These are phyloP conservation scores for Trichophyton benhamiae DNA, from an alignment of 2,329 filamentous ascomycete genomes.

Conservation along the genomic window DNA sequence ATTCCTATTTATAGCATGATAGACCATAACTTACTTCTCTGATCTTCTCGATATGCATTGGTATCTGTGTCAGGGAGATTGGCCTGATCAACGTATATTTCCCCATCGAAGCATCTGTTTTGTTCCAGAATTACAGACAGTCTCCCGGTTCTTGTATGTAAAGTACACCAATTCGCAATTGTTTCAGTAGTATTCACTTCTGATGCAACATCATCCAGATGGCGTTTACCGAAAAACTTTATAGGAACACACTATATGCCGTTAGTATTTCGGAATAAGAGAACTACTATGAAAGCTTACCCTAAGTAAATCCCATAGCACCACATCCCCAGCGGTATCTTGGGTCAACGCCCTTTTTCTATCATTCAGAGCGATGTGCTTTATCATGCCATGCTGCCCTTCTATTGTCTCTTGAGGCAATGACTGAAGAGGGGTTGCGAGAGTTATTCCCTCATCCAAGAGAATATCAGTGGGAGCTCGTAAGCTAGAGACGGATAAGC, in stretches of 20 bases:
- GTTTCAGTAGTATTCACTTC: slow-evolving; percentile 79
- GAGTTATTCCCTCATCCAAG: slow-evolving; percentile 36
- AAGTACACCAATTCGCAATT: slow-evolving; percentile 90
- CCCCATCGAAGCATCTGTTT: slow-evolving; percentile 93
- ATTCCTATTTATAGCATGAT: not conserved
- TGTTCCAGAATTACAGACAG: slow-evolving; percentile 84
- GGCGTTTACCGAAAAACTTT: slow-evolving; percentile 82
- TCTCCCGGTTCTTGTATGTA: slow-evolving; percentile 85
- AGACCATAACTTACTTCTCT: slow-evolving; percentile 56
- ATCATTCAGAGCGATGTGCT: slow-evolving; percentile 84
- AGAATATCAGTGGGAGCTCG: slow-evolving; percentile 21
- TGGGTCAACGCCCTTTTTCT: slow-evolving; percentile 76
- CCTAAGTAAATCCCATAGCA: slow-evolving; percentile 86
- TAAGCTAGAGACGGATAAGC: slow-evolving; percentile 21
- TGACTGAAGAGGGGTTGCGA: slow-evolving; percentile 52
- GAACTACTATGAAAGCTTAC: slow-evolving; percentile 35
- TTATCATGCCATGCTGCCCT: slow-evolving; percentile 88
- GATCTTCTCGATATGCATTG: slow-evolving; percentile 80
- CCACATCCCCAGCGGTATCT: slow-evolving; percentile 87
- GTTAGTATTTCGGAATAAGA: not conserved
- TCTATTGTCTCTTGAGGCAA: slow-evolving; percentile 73
- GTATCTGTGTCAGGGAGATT: slow-evolving; percentile 53
- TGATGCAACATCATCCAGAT: slow-evolving; percentile 82
- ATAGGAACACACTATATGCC: slow-evolving; percentile 64
- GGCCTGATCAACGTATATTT: slow-evolving; percentile 90